Evolutionary conservation across 495 filamentous ascomycete species (phyloP).

Genomic region (Penicillium macrosclerotiorum): DNA sequence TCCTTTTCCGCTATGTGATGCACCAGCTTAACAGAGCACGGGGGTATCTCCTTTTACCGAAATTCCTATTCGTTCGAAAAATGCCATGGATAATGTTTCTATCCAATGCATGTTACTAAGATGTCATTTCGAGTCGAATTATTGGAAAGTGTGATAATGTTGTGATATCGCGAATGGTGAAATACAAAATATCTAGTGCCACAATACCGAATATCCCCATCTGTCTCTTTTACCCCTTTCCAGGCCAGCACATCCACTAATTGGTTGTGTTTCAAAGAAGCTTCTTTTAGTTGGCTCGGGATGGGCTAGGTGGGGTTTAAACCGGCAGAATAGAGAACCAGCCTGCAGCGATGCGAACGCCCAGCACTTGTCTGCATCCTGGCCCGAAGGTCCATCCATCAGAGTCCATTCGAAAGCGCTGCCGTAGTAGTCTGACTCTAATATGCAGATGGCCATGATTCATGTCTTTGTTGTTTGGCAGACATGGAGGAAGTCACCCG

Average conservation of each 20-base stretch:
- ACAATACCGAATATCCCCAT: no score
- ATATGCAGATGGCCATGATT: no score
- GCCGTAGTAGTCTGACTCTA: background rate
- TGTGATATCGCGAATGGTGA: no score
- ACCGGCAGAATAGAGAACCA: constrained; percentile 17
- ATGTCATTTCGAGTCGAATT: no score
- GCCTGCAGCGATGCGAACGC: constrained; percentile 24
- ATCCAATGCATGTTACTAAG: no score
- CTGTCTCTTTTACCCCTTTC: constrained; percentile 9
- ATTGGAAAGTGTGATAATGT: no score
- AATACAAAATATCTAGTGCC: no score
- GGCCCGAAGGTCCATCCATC: constrained; percentile 1
- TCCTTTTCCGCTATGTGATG: no score
- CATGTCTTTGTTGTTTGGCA: no score
- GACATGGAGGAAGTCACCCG: no score
- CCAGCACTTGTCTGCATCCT: constrained; percentile 8
- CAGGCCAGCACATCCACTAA: constrained; percentile 10
- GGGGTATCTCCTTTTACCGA: no score
- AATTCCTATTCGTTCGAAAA: background rate
- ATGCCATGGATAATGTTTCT: background rate
- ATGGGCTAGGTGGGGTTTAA: constrained; percentile 27
- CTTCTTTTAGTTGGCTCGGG: constrained; percentile 19
- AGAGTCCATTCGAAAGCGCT: background rate
- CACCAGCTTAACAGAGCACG: no score
- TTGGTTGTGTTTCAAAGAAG: constrained; percentile 25